Evolutionary conservation across 352 stramenopile species (phyloP), one percentile per base, ranked within the genome.

Genomic region (Saprolegnia diclina): DNA sequence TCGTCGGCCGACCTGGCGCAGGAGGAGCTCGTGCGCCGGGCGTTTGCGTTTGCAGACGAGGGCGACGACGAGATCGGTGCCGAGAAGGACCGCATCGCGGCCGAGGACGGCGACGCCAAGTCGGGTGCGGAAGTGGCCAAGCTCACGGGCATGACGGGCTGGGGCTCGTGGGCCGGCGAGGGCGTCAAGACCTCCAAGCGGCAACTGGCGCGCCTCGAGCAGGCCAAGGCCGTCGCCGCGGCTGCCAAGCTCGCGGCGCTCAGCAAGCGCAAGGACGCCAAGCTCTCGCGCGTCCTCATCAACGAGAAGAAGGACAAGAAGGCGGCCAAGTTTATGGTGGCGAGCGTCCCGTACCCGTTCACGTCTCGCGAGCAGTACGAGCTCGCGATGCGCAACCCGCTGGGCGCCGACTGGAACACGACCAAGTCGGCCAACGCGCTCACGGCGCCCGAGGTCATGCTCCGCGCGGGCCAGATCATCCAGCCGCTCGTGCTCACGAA

Each of bases 331-430:
- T 94, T 84, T 75, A 78, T 78, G 57, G 80, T 95, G 5, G 74
- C 85, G 54, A 85, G 98, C 64, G 92, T 99, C 52, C 97, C 97
- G 63, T 99, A 99, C 79, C 97, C 97, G 35, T 99, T 98, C 79
- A 98, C 88, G 59, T 98, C 88, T 65, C 87, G 94, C 50, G 91
- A 94, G 72, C 91, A 99, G 81, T 99, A 99, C 79, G 96, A 99
- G 78, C 88, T 90, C 67, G 92, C 92, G 50, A 98, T 99, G 87
- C 90, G 81, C 77, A 97, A 91, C 79, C 95, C 85, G 61, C 89
- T 94, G 76, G 94, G 97, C 57, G 87, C 80, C 67, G 89, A 96
- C 72, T 99, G 95, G 95, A 98, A 99, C 77, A 97, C 96, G 21
- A 81, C 87, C 11, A 70, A 87, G 52, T 82, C 92, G 24, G 93